Base-by-base conservation (phyloP, 2,329 filamentous ascomycete species). In the Bipolaris gigantea region DNA sequence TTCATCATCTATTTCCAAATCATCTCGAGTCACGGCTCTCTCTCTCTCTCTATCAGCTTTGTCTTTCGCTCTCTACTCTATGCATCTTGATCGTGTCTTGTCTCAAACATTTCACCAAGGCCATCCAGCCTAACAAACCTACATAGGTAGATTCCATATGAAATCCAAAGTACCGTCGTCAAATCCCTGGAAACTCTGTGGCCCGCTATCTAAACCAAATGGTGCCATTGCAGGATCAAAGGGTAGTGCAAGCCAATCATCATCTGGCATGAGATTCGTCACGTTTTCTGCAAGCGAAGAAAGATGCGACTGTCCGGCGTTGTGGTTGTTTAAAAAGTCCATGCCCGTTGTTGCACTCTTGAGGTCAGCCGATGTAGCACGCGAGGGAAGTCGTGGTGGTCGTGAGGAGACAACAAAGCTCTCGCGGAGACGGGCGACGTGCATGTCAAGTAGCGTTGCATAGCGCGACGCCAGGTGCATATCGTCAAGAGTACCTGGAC, bases 381-480 rank as follows among this genome's bases (percentile, higher is more conserved):
- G 70, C 5, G 70, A 70, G 2, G 70, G 67, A 7, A 75, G 61
- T 15, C 71, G 62, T 9, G 73, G 72, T 10, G 72, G 72, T 1
- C 72, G 62, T 7, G 71, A 71, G 7, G 72, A 73, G 0, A 73
- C 69, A 10, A 74, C 68, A 42, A 75, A 74, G 51, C 65, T 71
- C 40, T 73, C 68, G 11, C 73, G 68, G 8, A 75, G 61, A 15
- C 71, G 67, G 6, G 71, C 65, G n/a, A 74, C 71, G 47, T 74
- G 71, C 0, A 71, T 42, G 19, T 81, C 80, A 10, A 82, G 67
- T 2, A 82, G 70, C 0, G 77, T 79, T 4, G 80, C 80, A 59
- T 81, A 82, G 19, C 80, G 74, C 3, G 78, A 78, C 9, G 78
- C 79, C 4, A 82, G 69, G 59, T 82, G 80, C 58, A 82, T 80